Base-by-base conservation (phyloP, 2,329 filamentous ascomycete species). In the Phaeomoniella chlamydospora region DNA sequence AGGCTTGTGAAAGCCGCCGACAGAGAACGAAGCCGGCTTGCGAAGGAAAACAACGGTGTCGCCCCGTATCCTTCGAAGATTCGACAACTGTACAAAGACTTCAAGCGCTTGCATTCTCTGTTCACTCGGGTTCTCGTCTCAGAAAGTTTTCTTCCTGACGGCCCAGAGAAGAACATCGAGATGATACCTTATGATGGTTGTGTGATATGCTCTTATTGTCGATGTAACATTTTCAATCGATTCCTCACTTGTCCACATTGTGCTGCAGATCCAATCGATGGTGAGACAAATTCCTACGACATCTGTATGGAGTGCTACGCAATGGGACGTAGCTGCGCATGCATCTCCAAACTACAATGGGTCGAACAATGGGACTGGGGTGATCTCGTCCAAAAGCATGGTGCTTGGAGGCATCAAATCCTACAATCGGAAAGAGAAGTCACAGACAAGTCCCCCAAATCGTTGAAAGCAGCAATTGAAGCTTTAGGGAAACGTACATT, bases 241-340 rank as follows among this genome's bases (percentile, higher is more conserved):
- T 98, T 98, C 51, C 60, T 98, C 15, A 94, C 87, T 3, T 98
- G 90, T 62, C 84, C 84, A 39, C 72, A 77, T 36, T 98, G 90
- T 54, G 72, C 84, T 32, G 69, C 78, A 22, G 64, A 68, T 34
- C 65, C 83, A 14, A 64, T 71, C 9, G 70, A 71, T 40, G 81
- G 76, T 18, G 79, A 85, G 37, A 83, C 78, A 18, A 76, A 96
- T 50, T 83, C 83, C 0, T 98, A 96, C 53, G 90, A 98, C 54
- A 70, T 98, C 15, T 98, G 90, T 51, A 87, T 98, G 82, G 90
- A 98, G 47, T 98, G 90, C 52, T 98, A 93, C 51, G 81, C 77
- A n/a, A 93, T 96, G 81, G 90, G 90, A 15, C 75, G 90, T 35
- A 94, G 87, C 32, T 98, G 90, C 53, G 74, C 73, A 3, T 98